Evolutionary conservation across 495 filamentous ascomycete genomes (phyloP).

Genomic region (Hyaloscypha hepaticicola): DNA sequence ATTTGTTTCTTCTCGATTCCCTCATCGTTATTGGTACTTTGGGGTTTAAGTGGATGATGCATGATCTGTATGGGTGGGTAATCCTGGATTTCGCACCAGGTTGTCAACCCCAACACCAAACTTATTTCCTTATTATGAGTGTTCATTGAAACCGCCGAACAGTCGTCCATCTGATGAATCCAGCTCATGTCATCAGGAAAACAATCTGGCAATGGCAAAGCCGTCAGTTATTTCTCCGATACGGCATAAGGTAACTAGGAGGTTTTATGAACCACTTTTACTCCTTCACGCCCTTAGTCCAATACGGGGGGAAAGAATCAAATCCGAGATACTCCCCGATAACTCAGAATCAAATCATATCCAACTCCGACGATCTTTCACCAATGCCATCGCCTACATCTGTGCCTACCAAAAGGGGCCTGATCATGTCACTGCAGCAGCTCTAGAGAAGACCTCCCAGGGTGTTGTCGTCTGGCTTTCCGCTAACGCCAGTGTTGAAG

Average conservation of each 20-base stretch:
- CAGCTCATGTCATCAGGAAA: neutral
- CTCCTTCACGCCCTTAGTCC: neutral
- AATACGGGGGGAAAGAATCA: neutral
- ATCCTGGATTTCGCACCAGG: neutral
- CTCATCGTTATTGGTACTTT: neutral
- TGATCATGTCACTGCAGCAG: constrained; percentile 11
- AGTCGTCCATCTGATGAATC: neutral
- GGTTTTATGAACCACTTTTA: neutral
- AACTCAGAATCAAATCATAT: neutral
- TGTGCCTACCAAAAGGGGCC: constrained; percentile 11
- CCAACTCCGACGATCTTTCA: constrained; percentile 9
- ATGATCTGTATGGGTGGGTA: neutral
- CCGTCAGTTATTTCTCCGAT: neutral
- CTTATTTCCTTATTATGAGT: neutral
- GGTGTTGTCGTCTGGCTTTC: constrained; percentile 15
- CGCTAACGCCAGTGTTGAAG: constrained; percentile 7
- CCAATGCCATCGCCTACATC: constrained; percentile 13
- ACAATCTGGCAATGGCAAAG: neutral
- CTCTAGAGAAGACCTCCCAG: constrained; percentile 11
- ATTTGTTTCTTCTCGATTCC: neutral
- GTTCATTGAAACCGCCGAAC: neutral
- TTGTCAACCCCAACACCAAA: neutral
- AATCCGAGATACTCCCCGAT: neutral
- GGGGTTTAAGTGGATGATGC: neutral
- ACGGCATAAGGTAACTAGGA: neutral